Evolutionary conservation across 441 rosid genomes (phyloP).

Genomic region (Jatropha podagrica): DNA sequence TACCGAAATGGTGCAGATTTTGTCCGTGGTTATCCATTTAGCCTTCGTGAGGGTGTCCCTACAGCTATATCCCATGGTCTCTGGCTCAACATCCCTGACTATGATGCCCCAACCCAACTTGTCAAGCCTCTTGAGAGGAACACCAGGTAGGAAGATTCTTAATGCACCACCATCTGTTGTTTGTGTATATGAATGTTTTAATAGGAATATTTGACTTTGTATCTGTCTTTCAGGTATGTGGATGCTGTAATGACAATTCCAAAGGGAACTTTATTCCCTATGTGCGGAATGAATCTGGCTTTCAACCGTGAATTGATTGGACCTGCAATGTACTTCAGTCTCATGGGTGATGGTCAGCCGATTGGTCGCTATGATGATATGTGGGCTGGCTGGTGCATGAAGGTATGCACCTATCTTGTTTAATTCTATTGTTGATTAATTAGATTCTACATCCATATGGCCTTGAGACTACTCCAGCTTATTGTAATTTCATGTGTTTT

Average conservation of each 20-base stretch:
- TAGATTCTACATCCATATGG: not conserved
- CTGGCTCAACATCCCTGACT: constrained; percentile 94
- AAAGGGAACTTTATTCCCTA: constrained; percentile 90
- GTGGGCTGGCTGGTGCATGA: constrained; percentile 96
- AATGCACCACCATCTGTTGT: not conserved
- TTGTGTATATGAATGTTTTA: not conserved
- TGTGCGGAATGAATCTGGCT: constrained; percentile 92
- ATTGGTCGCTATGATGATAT: constrained; percentile 91
- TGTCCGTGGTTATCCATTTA: constrained; percentile 87
- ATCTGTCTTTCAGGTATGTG: constrained; percentile 48
- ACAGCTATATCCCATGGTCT: constrained; percentile 87
- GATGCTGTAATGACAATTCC: constrained; percentile 91
- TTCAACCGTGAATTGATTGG: constrained; percentile 91
- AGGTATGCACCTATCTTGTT: constrained; percentile 39
- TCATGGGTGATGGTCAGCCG: constrained; percentile 97
- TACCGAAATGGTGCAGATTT: constrained; percentile 78
- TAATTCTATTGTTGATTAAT: not conserved
- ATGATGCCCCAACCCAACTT: constrained; percentile 91
- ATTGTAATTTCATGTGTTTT: not conserved
- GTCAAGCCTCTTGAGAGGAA: constrained; percentile 86
- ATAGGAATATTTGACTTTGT: constrained; percentile 1
- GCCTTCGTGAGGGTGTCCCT: constrained; percentile 76
- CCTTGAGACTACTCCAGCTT: not conserved
- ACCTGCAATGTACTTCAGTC: constrained; percentile 93
- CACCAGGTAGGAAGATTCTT: constrained; percentile 46